Percentiles rank a stretch among this genome's conserved stretches.
Conservation (phyloP, 2,329 filamentous ascomycete species). For the Stagonosporopsis chrysanthemi region DNA sequence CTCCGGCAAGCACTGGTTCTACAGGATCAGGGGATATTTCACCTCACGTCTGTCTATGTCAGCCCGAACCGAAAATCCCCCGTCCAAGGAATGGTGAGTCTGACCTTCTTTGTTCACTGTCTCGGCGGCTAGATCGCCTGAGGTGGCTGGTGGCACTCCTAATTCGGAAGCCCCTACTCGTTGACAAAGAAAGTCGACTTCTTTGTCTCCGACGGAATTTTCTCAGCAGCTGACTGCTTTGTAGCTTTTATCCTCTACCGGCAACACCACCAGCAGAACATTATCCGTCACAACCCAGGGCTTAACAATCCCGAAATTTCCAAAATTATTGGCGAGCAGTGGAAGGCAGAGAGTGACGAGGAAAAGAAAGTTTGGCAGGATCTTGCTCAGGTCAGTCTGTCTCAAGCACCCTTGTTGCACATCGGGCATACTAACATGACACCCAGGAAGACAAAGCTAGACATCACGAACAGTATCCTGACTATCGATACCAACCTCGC, state of each 20-base stretch:
- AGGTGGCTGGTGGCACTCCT: conserved; percentile 18
- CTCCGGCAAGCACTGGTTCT: conserved; percentile 39
- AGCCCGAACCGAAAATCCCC: conserved; percentile 74
- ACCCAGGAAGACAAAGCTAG: conserved; percentile 82
- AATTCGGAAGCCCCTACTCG: conserved; percentile 8
- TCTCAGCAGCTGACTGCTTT: conserved; percentile 42
- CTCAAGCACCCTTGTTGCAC: not conserved
- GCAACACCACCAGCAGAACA: conserved; percentile 85
- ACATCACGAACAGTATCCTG: conserved; percentile 88
- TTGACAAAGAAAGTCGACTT: conserved; percentile 36
- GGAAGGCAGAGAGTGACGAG: conserved; percentile 77
- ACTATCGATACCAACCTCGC: conserved; percentile 92
- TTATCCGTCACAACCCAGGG: conserved; percentile 83
- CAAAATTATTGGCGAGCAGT: conserved; percentile 94
- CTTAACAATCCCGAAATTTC: conserved; percentile 95
- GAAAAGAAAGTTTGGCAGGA: conserved; percentile 87
- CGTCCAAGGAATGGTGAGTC: conserved; percentile 73
- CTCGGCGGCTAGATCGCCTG: conserved; percentile 10
- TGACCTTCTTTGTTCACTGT: conserved; percentile 33
- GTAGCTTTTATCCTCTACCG: conserved; percentile 97
- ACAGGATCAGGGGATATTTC: conserved; percentile 40
- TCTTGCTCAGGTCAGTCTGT: conserved; percentile 73
- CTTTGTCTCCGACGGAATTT: conserved; percentile 39
- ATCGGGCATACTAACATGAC: conserved; percentile 19
- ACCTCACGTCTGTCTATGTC: conserved; percentile 70